Evolutionary conservation across 2,329 filamentous ascomycete genomes (phyloP).

Genomic region (Fusarium marasasianum): DNA sequence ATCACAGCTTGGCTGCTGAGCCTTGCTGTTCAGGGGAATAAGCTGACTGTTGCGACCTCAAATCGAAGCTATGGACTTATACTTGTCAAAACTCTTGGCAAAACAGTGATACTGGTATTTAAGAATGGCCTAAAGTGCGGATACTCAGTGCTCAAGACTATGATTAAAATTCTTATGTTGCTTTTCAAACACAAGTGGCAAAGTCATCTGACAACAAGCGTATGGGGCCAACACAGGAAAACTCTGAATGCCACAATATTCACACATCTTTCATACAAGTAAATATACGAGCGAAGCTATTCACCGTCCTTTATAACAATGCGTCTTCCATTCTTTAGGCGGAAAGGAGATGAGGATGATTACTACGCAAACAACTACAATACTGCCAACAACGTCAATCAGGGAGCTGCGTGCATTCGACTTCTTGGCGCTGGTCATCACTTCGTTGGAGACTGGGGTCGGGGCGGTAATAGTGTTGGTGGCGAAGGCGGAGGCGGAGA

Average conservation of each 20-base stretch:
- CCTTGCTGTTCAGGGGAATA: neutral
- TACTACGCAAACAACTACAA: neutral
- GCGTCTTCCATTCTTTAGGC: neutral
- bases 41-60: neutral
- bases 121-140: neutral
- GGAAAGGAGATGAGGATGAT: neutral
- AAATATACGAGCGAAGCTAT: neutral
- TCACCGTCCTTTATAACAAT: neutral
- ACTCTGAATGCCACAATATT: neutral
- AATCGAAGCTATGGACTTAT: neutral
- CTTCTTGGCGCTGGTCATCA: neutral
- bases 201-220: no score
- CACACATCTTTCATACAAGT: neutral
- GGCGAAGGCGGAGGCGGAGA: neutral
- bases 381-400: no score
- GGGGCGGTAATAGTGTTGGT: neutral
- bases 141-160: neutral
- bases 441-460: neutral
- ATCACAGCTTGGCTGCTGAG: neutral
- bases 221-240: no score
- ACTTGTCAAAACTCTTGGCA: neutral
- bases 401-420: neutral
- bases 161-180: neutral
- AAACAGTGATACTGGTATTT: no score
- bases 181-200: neutral